These are phyloP conservation scores for Apiospora malaysiana DNA, from an alignment of 2,329 filamentous ascomycete species.

Conservation along the genomic window DNA sequence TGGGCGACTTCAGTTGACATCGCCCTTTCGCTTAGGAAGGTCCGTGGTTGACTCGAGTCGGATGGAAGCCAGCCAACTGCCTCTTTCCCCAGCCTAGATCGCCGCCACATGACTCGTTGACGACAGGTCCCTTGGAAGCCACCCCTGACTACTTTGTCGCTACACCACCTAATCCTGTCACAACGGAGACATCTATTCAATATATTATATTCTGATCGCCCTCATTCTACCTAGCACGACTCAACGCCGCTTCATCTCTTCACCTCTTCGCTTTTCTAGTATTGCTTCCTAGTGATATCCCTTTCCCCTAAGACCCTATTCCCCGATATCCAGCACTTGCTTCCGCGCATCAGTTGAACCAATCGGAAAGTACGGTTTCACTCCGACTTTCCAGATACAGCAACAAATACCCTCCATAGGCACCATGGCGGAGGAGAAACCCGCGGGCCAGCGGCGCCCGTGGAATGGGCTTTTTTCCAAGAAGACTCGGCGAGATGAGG, in stretches of 20 bases:
- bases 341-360: background rate
- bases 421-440: slow-evolving; percentile 30
- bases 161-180: background rate
- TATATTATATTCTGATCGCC: slow-evolving; percentile 4
- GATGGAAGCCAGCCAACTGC: background rate
- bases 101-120: slow-evolving; percentile 4
- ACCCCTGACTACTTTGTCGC: background rate
- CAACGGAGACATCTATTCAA: background rate
- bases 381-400: background rate
- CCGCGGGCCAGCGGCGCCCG: slow-evolving; percentile 25
- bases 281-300: background rate
- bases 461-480: slow-evolving; percentile 31
- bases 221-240: background rate
- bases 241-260: background rate
- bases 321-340: background rate
- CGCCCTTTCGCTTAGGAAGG: slow-evolving; percentile 1
- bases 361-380: background rate
- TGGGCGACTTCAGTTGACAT: slow-evolving; percentile 6
- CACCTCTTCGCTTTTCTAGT: background rate
- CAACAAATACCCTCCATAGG: background rate
- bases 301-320: background rate
- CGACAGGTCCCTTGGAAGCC: slow-evolving; percentile 7
- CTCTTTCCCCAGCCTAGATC: slow-evolving; percentile 6
- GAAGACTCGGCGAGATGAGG: slow-evolving; percentile 23
- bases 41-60: background rate